Evolutionary conservation across 345 rosid species (phyloP), one percentile per base, ranked within the genome.

Genomic region (Gossypium bickii): DNA sequence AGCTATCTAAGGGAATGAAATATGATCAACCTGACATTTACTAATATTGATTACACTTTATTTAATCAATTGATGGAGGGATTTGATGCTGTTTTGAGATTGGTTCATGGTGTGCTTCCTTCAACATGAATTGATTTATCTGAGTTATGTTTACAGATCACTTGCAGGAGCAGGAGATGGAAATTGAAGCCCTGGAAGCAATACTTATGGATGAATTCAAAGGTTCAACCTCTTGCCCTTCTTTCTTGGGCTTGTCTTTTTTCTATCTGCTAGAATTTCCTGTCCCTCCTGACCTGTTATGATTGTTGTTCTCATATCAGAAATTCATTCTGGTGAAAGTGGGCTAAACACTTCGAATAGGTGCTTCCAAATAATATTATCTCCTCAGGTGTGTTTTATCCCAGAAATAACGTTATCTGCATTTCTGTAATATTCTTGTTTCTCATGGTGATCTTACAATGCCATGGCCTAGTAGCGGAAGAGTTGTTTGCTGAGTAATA

Each of bases 151-250:
- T 52, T 80, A 65, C 86, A 95, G 99, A 95, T 72, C 76, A 93
- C 72, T 85, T 45, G 73, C 89, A 83, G 82, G 99, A 95, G 80
- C 99, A 91, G 83, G 98, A 91, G 62, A 95, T 95, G 98, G 98
- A 95, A 82, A 91, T 95, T 34, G 98, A 95, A 83, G 98, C 99
- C 25, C 74, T 93, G 80, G 93, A 91, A 80, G 95, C 99, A 58
- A 95, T 95, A 80, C 98, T 95, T 45, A 88, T 89, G 90, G 97
- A 95, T 71, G 99, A 95, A n/a, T 95, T 95, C 70, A 89, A 91
- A 90, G 99, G 97, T 92, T 9, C 38, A 11, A 55, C 11, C 27
- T 11, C 55, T 77, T 43, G 56, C 75, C 56, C 29, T 47, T 61
- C 4, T 71, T 64, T 25, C 34, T 73, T 69, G n/a, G 18, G 25